phyloP scores from a whole-genome alignment of 371 early-diverging fungal species.

The Mortierella sp. region DNA sequence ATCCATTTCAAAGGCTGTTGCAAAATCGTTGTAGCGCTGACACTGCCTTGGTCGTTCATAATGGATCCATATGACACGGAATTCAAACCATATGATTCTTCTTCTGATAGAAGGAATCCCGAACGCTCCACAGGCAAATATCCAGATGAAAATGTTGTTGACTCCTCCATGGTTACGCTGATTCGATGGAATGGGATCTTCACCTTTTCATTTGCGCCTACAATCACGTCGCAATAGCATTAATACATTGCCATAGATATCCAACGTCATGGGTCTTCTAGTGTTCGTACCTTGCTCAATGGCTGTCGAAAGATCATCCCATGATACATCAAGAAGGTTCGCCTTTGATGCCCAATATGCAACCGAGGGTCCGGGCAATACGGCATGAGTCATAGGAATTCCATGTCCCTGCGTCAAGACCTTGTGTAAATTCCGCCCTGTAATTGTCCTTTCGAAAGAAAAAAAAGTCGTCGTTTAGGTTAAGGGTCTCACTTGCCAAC shows the following conservation, averaged over 20 bases:
- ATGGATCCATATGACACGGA: constrained; percentile 47
- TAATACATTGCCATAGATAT: not conserved
- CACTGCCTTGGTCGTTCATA: constrained; percentile 56
- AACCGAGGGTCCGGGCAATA: constrained; percentile 67
- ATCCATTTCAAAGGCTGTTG: constrained; percentile 53
- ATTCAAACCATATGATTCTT: constrained; percentile 29
- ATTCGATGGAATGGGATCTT: constrained; percentile 51
- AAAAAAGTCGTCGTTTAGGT: not conserved
- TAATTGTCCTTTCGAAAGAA: not conserved
- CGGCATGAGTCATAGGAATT: constrained; percentile 63
- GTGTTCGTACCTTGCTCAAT: constrained; percentile 59
- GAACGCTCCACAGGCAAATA: constrained; percentile 34
- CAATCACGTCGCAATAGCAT: not conserved
- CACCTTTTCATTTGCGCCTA: constrained; percentile 53
- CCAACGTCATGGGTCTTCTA: not conserved
- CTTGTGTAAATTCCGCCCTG: constrained; percentile 47
- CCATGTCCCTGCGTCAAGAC: constrained; percentile 70
- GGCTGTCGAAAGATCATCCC: constrained; percentile 56
- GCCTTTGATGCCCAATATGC: constrained; percentile 67
- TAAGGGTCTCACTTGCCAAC: not conserved
- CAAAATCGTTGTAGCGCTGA: constrained; percentile 34
- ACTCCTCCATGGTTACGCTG: constrained; percentile 49
- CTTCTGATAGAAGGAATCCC: constrained; percentile 39
- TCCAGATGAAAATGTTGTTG: constrained; percentile 27
- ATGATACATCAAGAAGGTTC: constrained; percentile 52